Conservation (phyloP, 768 basidiomycete genomes). For the Tricholoma furcatifolium region DNA sequence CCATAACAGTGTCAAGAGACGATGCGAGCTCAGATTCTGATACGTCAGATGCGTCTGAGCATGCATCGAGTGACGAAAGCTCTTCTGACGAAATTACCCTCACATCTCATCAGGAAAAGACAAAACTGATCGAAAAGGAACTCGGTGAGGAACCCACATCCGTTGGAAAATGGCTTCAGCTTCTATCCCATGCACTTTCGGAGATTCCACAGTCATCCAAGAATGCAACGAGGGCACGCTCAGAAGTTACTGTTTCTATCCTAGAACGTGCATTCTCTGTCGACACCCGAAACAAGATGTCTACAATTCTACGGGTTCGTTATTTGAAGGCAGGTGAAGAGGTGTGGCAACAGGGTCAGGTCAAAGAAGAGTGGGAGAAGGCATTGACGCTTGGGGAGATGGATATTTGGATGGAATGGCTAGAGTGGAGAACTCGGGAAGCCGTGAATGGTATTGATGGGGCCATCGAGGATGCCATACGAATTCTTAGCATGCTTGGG, state of each 20-base stretch:
- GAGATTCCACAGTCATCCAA: slow-evolving; percentile 62
- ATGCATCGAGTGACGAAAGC: slow-evolving; percentile 25
- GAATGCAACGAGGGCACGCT: slow-evolving; percentile 64
- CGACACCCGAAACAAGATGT: slow-evolving; percentile 48
- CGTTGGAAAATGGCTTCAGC: slow-evolving; percentile 57
- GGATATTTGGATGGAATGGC: slow-evolving; percentile 76
- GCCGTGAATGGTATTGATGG: slow-evolving; percentile 48
- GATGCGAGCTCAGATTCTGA: slow-evolving; percentile 27
- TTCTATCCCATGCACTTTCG: slow-evolving; percentile 63
- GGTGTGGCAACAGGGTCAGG: slow-evolving; percentile 58
- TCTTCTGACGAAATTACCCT: slow-evolving; percentile 40
- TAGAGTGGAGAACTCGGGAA: slow-evolving; percentile 68
- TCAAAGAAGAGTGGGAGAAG: slow-evolving; percentile 67
- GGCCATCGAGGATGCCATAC: slow-evolving; percentile 49
- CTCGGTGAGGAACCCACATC: slow-evolving; percentile 52
- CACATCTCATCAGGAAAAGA: slow-evolving; percentile 56
- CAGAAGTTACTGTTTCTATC: slow-evolving; percentile 70
- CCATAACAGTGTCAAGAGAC: slow-evolving; percentile 35
- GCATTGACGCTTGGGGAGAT: slow-evolving; percentile 52
- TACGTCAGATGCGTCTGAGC: slow-evolving; percentile 6
- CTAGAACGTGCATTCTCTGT: slow-evolving; percentile 62
- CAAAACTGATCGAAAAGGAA: slow-evolving; percentile 57
- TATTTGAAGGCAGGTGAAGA: slow-evolving; percentile 76
- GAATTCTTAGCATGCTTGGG: slow-evolving; percentile 43
- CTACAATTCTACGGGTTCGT: slow-evolving; percentile 51